phyloP scores from a whole-genome alignment of 345 rosid species.

The Eucalyptus brandiana region DNA sequence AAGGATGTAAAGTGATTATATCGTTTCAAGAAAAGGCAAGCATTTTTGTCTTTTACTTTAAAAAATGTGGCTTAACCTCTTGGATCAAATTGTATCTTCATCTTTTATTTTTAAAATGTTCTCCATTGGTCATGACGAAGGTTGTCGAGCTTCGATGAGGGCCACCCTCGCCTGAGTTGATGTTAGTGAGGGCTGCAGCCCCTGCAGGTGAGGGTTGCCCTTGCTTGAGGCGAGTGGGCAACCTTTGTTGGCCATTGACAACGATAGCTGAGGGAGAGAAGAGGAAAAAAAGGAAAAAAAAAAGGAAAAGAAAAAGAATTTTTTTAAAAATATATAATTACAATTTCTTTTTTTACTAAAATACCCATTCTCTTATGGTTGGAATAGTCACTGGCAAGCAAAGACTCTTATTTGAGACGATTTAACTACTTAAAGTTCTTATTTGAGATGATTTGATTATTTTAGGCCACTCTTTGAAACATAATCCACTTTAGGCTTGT shows the following conservation, averaged over 20 bases:
- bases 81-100: fast-evolving
- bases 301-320: fast-evolving
- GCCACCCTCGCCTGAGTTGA: fast-evolving
- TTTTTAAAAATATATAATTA: no score
- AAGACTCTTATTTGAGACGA: no score
- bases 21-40: no score
- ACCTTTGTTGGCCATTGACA: no score
- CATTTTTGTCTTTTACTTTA: fast-evolving
- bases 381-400: fast-evolving
- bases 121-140: fast-evolving
- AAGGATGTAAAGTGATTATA: fast-evolving
- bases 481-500: fast-evolving
- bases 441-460: no score
- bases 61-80: no score
- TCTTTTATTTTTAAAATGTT: no score
- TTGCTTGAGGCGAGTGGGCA: fast-evolving
- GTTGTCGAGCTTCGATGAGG: fast-evolving
- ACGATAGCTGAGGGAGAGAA: fast-evolving
- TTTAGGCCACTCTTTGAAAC: fast-evolving
- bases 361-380: no score
- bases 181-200: fast-evolving
- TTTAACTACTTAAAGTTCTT: fast-evolving
- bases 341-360: no score
- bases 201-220: fast-evolving
- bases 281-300: fast-evolving